These are phyloP conservation scores for Babesia divergens DNA, from an alignment of 169 alveolate species.

Conservation along the genomic window DNA sequence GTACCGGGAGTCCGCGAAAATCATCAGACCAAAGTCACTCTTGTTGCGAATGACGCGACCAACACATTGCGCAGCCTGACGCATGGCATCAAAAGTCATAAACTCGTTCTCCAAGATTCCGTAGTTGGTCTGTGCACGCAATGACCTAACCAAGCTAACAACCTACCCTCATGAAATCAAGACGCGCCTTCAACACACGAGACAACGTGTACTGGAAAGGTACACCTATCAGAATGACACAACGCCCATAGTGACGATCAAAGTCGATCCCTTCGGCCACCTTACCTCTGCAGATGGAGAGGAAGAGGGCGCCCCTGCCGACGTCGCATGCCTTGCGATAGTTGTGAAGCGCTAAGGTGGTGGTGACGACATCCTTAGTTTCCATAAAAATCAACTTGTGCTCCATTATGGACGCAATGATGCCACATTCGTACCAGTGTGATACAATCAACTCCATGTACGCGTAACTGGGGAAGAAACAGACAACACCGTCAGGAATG, in stretches of 20 bases:
- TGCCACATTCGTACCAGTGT: constrained; percentile 94
- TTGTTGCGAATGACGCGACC: constrained; percentile 95
- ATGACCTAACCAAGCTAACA: neutral
- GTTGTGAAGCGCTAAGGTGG: constrained; percentile 89
- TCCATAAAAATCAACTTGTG: constrained; percentile 94
- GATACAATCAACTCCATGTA: constrained; percentile 88
- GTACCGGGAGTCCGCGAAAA: constrained; percentile 87
- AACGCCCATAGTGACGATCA: constrained; percentile 96
- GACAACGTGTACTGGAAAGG: constrained; percentile 95
- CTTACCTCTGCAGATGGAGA: constrained; percentile 95
- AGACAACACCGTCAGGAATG: constrained; percentile 95
- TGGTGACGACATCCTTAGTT: constrained; percentile 94
- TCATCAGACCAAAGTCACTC: constrained; percentile 91
- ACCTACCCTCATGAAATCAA: constrained; percentile 76
- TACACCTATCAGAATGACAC: constrained; percentile 95
- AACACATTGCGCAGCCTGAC: constrained; percentile 97
- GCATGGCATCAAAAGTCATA: constrained; percentile 97
- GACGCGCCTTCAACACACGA: constrained; percentile 87
- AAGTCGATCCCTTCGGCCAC: constrained; percentile 99
- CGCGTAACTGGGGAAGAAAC: constrained; percentile 93
- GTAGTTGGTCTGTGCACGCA: constrained; percentile 77
- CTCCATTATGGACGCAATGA: constrained; percentile 86
- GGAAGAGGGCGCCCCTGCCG: constrained; percentile 97
- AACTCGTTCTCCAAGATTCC: constrained; percentile 93
- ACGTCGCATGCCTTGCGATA: constrained; percentile 94